Evolutionary conservation across 1,284 basidiomycete genomes (phyloP), one percentile per base, ranked within the genome.

Genomic region (Laetiporus sulphureus): DNA sequence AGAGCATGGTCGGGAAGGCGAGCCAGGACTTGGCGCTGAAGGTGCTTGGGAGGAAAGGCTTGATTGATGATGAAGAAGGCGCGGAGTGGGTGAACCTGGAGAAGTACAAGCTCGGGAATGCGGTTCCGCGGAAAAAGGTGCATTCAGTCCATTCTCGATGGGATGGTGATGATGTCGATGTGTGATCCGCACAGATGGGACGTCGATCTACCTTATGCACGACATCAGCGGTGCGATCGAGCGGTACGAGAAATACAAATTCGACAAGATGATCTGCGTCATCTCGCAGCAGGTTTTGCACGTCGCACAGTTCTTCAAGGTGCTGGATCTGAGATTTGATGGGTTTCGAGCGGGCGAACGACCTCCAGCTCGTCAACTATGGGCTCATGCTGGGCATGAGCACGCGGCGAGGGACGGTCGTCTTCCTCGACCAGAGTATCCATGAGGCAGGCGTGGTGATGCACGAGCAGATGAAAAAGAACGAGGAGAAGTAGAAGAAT

Each of bases 181-280:
- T n/a, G n/a, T n/a, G n/a, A n/a, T n/a, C 5, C 22, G 23, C 41
- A 12, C 54, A 90, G 95, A 99, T 57, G 95, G 95, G 19, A 97
- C 95, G 4, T 91, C 91, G 0, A 93, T 98, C 53, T 99, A 99
- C 67, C 82, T 99, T 49, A 96, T 94, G 13, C 89, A 96, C 49
- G 95, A 99, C 66, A 91, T 99, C 49, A 95, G 85, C 33, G 95
- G 84, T 34, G 93, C 94, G 0, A 83, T 88, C 53, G 89, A 97
- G 68, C 88, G 95, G 51, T 91, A 84, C 69, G 83, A 91, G 52
- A 83, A 88, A 60, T 92, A 92, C 73, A 77, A 87, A 45, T 96
- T 96, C 55, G 93, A 99, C 78, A 96, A 97, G 72, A 95, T 97
- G 89, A 88, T 98, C 60, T 95, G 95, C 66, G 91, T 97, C 58